phyloP scores from a whole-genome alignment of 768 basidiomycete species.

The Sporobolomyces roseus region DNA sequence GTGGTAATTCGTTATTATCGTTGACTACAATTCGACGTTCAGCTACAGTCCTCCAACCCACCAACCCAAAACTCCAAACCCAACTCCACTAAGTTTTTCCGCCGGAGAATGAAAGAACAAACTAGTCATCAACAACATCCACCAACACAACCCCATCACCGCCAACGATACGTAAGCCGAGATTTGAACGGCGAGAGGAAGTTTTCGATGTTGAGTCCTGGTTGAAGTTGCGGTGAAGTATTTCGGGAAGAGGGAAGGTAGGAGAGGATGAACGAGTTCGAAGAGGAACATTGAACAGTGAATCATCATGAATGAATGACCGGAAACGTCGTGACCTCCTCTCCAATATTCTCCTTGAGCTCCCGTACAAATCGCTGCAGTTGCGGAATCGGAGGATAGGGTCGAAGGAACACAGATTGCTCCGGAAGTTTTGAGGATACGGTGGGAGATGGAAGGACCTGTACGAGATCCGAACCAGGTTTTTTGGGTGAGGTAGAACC shows the following conservation, averaged over 20 bases:
- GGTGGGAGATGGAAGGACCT: constrained; percentile 69
- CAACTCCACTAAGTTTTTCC: constrained; percentile 80
- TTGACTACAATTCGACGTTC: background rate
- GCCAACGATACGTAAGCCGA: constrained; percentile 49
- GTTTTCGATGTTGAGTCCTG: background rate
- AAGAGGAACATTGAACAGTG: constrained; percentile 72
- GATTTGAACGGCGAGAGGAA: background rate
- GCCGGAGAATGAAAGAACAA: constrained; percentile 84
- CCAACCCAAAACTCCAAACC: constrained; percentile 39
- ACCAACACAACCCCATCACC: constrained; percentile 64
- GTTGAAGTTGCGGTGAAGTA: constrained; percentile 11
- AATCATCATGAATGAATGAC: constrained; percentile 85
- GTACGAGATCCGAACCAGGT: constrained; percentile 60
- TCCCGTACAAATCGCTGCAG: constrained; percentile 19
- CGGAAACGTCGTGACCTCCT: constrained; percentile 86
- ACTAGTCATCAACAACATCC: constrained; percentile 73
- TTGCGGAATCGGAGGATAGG: constrained; percentile 7
- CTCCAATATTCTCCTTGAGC: constrained; percentile 54
- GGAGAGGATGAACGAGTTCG: constrained; percentile 30
- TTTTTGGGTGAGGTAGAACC: constrained; percentile 64
- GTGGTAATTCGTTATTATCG: background rate
- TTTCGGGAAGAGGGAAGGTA: constrained; percentile 26
- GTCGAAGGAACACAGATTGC: constrained; percentile 63
- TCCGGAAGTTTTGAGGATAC: constrained; percentile 63
- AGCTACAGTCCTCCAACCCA: constrained; percentile 22